These are phyloP conservation scores for Pyrenophora graminea DNA, from an alignment of 2,329 filamentous ascomycete genomes.

Conservation along the genomic window DNA sequence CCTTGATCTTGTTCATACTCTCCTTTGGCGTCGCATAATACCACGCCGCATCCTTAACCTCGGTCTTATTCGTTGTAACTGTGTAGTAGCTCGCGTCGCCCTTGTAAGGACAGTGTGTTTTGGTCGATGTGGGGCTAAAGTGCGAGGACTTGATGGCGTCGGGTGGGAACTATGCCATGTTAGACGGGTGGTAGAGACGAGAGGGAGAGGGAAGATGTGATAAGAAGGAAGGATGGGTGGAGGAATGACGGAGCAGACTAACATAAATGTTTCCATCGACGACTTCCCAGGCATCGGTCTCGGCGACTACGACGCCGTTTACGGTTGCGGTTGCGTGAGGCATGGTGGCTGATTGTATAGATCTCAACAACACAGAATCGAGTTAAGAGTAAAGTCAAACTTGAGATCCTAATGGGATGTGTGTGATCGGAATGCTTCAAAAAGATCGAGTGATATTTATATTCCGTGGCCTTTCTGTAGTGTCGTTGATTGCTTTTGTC, in stretches of 20 bases:
- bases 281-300: constrained; percentile 56
- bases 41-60: constrained; percentile 61
- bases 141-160: constrained; percentile 51
- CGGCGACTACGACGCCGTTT: constrained; percentile 56
- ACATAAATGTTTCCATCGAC: constrained; percentile 65
- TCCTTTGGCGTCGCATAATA: constrained; percentile 60
- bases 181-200: neutral
- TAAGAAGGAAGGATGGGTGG: no score
- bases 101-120: constrained; percentile 62
- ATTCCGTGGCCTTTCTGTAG: no score
- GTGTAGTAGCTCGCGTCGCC: constrained; percentile 62
- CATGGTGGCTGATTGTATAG: constrained; percentile 20
- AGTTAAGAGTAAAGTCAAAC: no score
- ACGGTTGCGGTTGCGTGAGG: constrained; percentile 53
- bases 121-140: constrained; percentile 53
- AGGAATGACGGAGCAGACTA: no score
- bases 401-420: no score
- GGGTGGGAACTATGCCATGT: constrained; percentile 38
- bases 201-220: neutral
- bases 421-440: neutral
- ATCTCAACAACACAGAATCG: no score
- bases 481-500: no score
- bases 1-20: constrained; percentile 57
- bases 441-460: neutral
- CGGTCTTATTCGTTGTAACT: constrained; percentile 54